These are phyloP conservation scores for Whalleya microplaca DNA, from an alignment of 2,329 filamentous ascomycete genomes.

Conservation along the genomic window DNA sequence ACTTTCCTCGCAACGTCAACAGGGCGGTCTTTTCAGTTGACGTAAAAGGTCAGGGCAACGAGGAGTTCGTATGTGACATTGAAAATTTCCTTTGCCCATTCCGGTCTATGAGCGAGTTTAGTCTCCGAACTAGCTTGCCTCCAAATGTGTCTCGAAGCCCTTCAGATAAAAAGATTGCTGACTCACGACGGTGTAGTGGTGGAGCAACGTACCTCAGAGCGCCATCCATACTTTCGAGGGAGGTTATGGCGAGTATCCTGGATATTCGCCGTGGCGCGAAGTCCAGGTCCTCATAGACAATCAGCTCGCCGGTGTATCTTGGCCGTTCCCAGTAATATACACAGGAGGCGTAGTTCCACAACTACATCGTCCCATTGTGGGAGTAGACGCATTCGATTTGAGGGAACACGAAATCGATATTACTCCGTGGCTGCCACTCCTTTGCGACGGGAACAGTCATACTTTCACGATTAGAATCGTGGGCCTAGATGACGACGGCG, in stretches of 20 bases:
- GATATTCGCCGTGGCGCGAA: conserved; percentile 76
- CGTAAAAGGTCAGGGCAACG: conserved; percentile 73
- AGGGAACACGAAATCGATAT: conserved; percentile 82
- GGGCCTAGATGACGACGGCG: conserved; percentile 62
- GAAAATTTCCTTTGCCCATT: background rate
- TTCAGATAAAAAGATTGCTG: background rate
- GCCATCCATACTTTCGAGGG: conserved; percentile 62
- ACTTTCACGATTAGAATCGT: conserved; percentile 69
- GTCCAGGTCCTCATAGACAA: conserved; percentile 77
- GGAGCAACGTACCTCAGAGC: conserved; percentile 72
- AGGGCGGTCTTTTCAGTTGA: conserved; percentile 77
- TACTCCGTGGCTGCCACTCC: conserved; percentile 71
- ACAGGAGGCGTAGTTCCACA: conserved; percentile 79
- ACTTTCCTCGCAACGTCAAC: conserved; percentile 67
- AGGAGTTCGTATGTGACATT: conserved; percentile 62
- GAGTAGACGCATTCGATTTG: conserved; percentile 78
- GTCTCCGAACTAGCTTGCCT: background rate
- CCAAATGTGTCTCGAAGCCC: too few species aligned
- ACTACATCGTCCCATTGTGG: conserved; percentile 78
- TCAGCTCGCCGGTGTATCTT: conserved; percentile 71
- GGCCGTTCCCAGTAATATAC: conserved; percentile 83
- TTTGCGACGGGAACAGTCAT: conserved; percentile 68
- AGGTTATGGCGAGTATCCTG: conserved; percentile 61
- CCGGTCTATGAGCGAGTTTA: background rate
- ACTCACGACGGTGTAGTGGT: conserved; percentile 56